Evolutionary conservation across 2,329 filamentous ascomycete species (phyloP).

Genomic region (Alternaria postmessia): DNA sequence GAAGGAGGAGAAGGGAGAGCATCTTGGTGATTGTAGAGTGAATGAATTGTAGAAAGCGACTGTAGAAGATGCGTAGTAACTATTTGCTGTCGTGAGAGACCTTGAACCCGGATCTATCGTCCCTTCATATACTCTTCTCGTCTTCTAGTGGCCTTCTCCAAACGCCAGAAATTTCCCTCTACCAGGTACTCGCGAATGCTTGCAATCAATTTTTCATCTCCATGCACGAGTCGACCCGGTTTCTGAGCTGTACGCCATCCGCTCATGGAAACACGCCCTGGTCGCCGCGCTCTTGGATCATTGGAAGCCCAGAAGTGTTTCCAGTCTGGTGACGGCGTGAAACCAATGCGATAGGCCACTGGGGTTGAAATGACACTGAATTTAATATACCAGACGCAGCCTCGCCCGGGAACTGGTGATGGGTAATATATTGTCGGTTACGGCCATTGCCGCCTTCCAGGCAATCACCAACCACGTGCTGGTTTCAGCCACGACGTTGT

Average conservation of each 20-base stretch:
- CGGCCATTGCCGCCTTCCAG: conserved; percentile 1
- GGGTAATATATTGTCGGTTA: conserved; percentile 17
- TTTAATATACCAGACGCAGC: conserved; percentile 15
- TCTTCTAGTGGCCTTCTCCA: conserved; percentile 5
- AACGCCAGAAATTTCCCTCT: conserved; percentile 6
- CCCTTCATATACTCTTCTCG: conserved; percentile 11
- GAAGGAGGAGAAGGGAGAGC: conserved; percentile 25
- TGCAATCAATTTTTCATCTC: conserved; percentile 20
- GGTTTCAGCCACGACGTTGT: conserved; percentile 6
- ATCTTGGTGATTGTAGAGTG: conserved; percentile 10
- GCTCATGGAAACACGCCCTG: neutral
- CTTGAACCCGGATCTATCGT: conserved; percentile 13
- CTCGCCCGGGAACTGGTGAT: conserved; percentile 8
- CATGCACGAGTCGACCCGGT: conserved; percentile 12
- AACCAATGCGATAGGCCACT: conserved; percentile 14
- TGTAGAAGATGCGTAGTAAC: conserved; percentile 11
- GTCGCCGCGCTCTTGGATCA: conserved; percentile 9
- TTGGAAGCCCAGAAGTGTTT: conserved; percentile 3
- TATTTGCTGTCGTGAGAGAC: conserved; percentile 10
- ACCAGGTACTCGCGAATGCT: conserved; percentile 2
- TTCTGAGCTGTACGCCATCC: conserved; percentile 7
- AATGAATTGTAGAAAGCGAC: conserved; percentile 1
- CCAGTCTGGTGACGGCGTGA: conserved; percentile 16
- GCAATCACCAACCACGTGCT: conserved; percentile 9
- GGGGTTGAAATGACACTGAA: neutral